These are phyloP conservation scores for Boletus insuetus DNA, from an alignment of 768 basidiomycete genomes.

Conservation along the genomic window DNA sequence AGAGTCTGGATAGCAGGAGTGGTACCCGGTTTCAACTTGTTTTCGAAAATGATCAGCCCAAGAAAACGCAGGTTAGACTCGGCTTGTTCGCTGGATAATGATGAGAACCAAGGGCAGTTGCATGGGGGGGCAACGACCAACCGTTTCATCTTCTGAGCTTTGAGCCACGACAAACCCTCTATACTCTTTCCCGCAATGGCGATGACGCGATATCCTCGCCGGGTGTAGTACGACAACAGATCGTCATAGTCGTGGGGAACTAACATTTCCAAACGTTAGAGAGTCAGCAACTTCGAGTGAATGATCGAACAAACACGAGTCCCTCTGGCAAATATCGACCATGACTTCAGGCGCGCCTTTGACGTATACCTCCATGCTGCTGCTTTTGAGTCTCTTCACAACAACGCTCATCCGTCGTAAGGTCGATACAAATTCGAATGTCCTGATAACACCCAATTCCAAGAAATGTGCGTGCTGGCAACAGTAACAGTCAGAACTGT, in stretches of 20 bases:
- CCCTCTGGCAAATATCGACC: slow-evolving; percentile 88
- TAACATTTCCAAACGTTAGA: slow-evolving; percentile 33
- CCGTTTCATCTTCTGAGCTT: slow-evolving; percentile 96
- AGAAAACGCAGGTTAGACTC: slow-evolving; percentile 89
- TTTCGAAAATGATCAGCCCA: slow-evolving; percentile 96
- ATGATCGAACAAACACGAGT: slow-evolving; percentile 72
- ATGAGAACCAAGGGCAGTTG: slow-evolving; percentile 6
- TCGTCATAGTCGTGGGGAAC: slow-evolving; percentile 97
- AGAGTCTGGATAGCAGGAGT: slow-evolving; percentile 86
- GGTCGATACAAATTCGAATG: slow-evolving; percentile 94
- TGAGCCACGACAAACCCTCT: slow-evolving; percentile 93
- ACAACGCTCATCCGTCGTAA: slow-evolving; percentile 96
- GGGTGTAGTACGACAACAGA: slow-evolving; percentile 93
- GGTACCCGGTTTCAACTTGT: slow-evolving; percentile 92
- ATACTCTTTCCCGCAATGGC: slow-evolving; percentile 97
- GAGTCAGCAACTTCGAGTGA: background rate
- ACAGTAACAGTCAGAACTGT: background rate
- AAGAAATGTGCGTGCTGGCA: slow-evolving; percentile 91
- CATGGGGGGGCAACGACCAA: slow-evolving; percentile 29
- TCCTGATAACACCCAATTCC: slow-evolving; percentile 93
- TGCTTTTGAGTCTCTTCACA: slow-evolving; percentile 91
- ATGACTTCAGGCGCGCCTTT: slow-evolving; percentile 99
- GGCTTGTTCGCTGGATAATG: slow-evolving; percentile 74
- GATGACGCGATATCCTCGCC: slow-evolving; percentile 95
- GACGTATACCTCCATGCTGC: slow-evolving; percentile 96